These are phyloP conservation scores for Yarrowia sp. DNA, from an alignment of 805 yeast genomes.

Conservation along the genomic window DNA sequence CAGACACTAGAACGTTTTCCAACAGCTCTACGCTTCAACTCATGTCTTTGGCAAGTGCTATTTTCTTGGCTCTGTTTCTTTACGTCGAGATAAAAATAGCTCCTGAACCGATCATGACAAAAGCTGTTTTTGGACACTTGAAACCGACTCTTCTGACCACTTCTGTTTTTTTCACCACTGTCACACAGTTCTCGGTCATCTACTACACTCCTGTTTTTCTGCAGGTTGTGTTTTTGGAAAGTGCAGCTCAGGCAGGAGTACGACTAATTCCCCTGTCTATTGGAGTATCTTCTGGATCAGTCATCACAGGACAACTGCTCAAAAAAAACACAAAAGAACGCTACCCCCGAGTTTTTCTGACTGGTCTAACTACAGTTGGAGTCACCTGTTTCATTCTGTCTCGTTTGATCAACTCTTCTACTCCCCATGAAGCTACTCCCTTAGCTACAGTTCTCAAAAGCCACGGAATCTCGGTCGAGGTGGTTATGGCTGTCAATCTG, in stretches of 20 bases:
- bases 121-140: constrained; percentile 40
- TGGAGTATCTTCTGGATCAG: constrained; percentile 11
- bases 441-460: neutral
- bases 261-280: constrained; percentile 9
- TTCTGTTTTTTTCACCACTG: constrained; percentile 1
- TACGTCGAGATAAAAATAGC: constrained; percentile 37
- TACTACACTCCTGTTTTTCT: constrained; percentile 19
- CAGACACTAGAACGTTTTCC: constrained; percentile 48
- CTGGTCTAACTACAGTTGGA: neutral
- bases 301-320: neutral
- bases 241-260: neutral
- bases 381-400: neutral
- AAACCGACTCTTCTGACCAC: neutral
- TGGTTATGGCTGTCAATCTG: neutral
- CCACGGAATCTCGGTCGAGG: neutral
- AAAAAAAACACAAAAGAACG: constrained; percentile 8
- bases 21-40: constrained; percentile 44
- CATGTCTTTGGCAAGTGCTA: constrained; percentile 45
- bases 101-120: constrained; percentile 46
- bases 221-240: constrained; percentile 3
- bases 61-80: constrained; percentile 38
- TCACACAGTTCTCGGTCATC: constrained; percentile 9
- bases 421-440: neutral
- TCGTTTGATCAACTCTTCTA: neutral
- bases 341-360: neutral